Conservation (phyloP, 73 alveolate genomes). For the Tetrahymena elliotti region DNA sequence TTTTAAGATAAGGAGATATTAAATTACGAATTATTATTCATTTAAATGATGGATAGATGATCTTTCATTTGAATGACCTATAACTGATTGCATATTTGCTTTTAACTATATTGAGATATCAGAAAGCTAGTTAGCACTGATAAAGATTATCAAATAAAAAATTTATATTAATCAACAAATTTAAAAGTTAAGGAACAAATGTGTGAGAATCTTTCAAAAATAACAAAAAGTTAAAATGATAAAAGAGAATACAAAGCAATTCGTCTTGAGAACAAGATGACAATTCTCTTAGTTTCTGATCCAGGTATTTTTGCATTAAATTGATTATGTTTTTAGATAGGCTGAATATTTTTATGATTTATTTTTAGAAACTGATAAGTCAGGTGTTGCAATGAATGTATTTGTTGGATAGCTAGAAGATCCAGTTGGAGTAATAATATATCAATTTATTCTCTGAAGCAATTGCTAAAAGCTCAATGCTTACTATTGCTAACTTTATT, state of each 20-base stretch:
- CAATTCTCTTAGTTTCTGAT: conserved; percentile 48
- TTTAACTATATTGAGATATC: neutral
- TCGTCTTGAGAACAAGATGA: conserved; percentile 55
- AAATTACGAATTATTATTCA: neutral
- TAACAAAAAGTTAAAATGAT: conserved; percentile 63
- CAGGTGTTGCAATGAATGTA: conserved; percentile 53
- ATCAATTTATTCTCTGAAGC: neutral
- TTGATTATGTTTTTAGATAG: neutral
- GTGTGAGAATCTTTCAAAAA: neutral
- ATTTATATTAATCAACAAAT: neutral
- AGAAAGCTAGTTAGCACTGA: neutral
- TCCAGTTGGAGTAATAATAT: conserved; percentile 7
- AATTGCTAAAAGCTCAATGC: neutral
- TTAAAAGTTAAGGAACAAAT: neutral
- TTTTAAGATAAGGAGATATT: no score
- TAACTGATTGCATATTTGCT: neutral
- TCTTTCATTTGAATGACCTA: neutral
- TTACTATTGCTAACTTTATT: neutral
- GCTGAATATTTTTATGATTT: neutral
- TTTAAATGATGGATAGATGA: neutral
- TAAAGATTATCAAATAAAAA: no score
- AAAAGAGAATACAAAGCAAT: conserved; percentile 48
- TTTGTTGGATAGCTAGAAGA: conserved; percentile 46
- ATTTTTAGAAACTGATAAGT: conserved; percentile 30
- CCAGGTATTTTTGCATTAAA: neutral